Evolutionary conservation across 2,329 filamentous ascomycete species (phyloP), one percentile per base, ranked within the genome.

Genomic region (Thermothelomyces thermophilus): DNA sequence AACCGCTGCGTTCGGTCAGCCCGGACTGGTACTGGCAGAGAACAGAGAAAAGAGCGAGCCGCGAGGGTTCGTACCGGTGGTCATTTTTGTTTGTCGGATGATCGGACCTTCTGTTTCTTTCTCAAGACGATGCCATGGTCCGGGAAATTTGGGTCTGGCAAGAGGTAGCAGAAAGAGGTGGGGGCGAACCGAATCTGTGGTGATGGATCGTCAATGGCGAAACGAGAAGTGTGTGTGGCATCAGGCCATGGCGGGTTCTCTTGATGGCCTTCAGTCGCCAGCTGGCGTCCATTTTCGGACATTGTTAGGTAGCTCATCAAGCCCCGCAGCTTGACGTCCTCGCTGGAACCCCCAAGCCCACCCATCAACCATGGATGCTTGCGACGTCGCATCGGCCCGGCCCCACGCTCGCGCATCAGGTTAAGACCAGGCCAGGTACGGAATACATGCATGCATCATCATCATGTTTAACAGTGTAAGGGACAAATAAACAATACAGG

Each of bases 1-100:
- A 54, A 97, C 91, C 73, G 48, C 57, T 59, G 30, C 37, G 31
- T 7, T 28, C 14, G 33, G 34, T 46, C 31, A 48, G 52, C 19
- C 33, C 13, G 33, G 13, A 5, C 33, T n/a, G n/a, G n/a, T n/a
- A 35, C 8, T 35, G 6, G 33, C 33, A 35, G 24, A 5, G 1
- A 6, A 13, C 22, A 6, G 14, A 16, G n/a, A 11, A 11, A 24
- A 14, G 26, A 22, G 14, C 6, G 24, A n/a, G 4, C 3, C 30
- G 44, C 4, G 28, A 4, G 28, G 9, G n/a, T 16, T 35, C 30
- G 42, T 59, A 59, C 57, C 56, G 28, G 56, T 59, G 5, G 52
- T 14, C 57, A 59, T 59, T 24, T 48, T 58, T 7, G 20, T 26
- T n/a, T 8, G 28, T 16, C 39, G 11, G 9, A 11, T 36, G 14